phyloP scores from a whole-genome alignment of 208 protist species.

The Leishmania arabica region DNA sequence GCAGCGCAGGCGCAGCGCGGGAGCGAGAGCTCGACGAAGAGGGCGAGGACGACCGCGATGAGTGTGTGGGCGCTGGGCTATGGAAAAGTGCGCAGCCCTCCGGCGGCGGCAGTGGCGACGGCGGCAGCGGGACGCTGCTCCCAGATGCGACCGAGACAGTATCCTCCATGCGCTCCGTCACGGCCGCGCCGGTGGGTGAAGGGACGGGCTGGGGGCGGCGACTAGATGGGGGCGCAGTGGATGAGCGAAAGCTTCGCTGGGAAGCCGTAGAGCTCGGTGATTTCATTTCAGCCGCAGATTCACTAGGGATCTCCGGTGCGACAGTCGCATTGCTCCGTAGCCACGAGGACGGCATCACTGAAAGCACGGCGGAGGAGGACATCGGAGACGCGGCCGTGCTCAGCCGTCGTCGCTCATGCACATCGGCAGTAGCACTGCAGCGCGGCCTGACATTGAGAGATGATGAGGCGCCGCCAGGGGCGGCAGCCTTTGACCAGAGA shows the following conservation, averaged over 20 bases:
- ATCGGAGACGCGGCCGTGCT: neutral
- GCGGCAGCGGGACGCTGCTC: slow-evolving; percentile 1
- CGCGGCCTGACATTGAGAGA: neutral
- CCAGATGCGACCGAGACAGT: neutral
- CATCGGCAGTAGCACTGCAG: neutral
- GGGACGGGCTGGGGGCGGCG: neutral
- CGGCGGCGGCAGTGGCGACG: slow-evolving; percentile 13
- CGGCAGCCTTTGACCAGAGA: slow-evolving; percentile 8
- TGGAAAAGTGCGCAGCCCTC: slow-evolving; percentile 17
- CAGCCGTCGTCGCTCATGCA: neutral
- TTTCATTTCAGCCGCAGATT: neutral
- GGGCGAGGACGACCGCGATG: neutral
- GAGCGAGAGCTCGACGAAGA: neutral
- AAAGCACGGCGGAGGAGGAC: neutral
- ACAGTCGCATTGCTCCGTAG: neutral
- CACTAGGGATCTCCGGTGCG: neutral
- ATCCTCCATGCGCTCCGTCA: neutral
- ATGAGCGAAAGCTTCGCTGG: neutral
- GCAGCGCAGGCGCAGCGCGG: slow-evolving; percentile 2
- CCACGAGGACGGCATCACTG: slow-evolving; percentile 19
- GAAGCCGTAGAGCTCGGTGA: neutral
- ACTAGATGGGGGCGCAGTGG: neutral
- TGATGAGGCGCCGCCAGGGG: neutral
- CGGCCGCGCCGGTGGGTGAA: neutral
- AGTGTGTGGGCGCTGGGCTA: neutral